Evolutionary conservation across 2,329 filamentous ascomycete genomes (phyloP).

Genomic region (Stachybotrys chartarum): DNA sequence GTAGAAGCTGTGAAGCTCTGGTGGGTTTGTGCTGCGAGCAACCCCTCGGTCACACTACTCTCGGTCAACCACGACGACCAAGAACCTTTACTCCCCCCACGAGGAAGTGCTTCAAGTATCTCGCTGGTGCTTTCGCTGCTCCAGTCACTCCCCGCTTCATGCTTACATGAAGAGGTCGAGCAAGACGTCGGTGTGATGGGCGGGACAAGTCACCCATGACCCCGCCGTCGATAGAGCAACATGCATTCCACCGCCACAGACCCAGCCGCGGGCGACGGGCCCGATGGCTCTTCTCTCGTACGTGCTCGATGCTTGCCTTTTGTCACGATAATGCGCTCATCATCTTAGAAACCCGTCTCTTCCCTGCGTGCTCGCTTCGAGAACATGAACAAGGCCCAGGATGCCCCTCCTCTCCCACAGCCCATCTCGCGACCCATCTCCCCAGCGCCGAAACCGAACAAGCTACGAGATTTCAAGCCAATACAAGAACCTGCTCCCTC

Average conservation of each 20-base stretch:
- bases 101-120: not conserved
- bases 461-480: conserved; percentile 32
- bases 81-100: too few species aligned
- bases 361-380: conserved; percentile 77
- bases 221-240: conserved; percentile 18
- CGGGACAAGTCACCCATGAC: conserved; percentile 18
- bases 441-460: conserved; percentile 35
- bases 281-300: conserved; percentile 72
- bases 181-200: conserved; percentile 27
- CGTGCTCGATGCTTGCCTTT: conserved; percentile 18
- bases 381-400: conserved; percentile 44
- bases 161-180: conserved; percentile 18
- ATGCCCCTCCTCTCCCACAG: conserved; percentile 8
- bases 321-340: conserved; percentile 14
- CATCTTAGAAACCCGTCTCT: conserved; percentile 66
- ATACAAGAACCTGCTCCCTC: conserved; percentile 24
- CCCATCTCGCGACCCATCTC: conserved; percentile 26
- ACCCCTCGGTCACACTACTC: not conserved
- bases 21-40: not conserved
- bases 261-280: conserved; percentile 40
- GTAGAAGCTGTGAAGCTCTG: not conserved
- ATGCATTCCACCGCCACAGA: conserved; percentile 21
- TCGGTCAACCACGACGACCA: not conserved
- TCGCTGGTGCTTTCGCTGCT: not conserved
- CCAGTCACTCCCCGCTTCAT: conserved; percentile 2